Base-by-base conservation (phyloP, 1,284 basidiomycete species). In the Cutaneotrichosporon sp. region DNA sequence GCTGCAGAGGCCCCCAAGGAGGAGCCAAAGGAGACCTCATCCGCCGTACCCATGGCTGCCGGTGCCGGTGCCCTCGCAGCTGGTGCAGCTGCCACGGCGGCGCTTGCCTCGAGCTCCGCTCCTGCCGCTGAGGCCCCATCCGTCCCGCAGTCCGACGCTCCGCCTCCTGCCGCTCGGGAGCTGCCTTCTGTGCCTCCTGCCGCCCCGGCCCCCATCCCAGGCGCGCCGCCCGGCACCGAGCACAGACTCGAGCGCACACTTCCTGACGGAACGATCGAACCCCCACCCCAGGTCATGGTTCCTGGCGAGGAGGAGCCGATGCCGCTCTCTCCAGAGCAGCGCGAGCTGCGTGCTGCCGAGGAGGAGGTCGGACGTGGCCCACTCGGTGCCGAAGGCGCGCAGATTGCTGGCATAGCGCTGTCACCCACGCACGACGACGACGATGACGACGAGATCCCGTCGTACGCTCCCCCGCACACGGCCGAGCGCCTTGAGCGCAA, bases 361-460 rank as follows among this genome's bases (percentile, higher is more conserved):
- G 77, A 74, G 54, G 59, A 69, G 31, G 57, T 63, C 5, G 79
- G 74, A 4, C 42, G 52, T 13, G 72, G 75, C 3, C 47, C 54
- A 0, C 61, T 60, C 6, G 79, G 77, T 14, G 67, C 70, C 0
- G 68, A 72, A 31, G 79, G 79, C 8, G 79, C 77, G 1, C 56
- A 59, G 25, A 70, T 69, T 1, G 76, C 75, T 24, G 79, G 79
- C 2, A 79, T 80, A 22, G 74, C 79, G 6, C 52, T 78, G n/a
- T 61, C 63, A 0, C 67, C 70, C 56, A 25, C 2, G 16, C 22
- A 24, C 16, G 54, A 33, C 29, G 25, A 50, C 16, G 47, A 50
- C 18, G 25, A n/a, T 31, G 47, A 50, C 47, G 47, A 50, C 18
- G 25, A n/a, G 18, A 55, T 55, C 18, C 33, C 55, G 1, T 7